Evolutionary conservation across 2,329 filamentous ascomycete genomes (phyloP).

Genomic region (Ascosphaera apis): DNA sequence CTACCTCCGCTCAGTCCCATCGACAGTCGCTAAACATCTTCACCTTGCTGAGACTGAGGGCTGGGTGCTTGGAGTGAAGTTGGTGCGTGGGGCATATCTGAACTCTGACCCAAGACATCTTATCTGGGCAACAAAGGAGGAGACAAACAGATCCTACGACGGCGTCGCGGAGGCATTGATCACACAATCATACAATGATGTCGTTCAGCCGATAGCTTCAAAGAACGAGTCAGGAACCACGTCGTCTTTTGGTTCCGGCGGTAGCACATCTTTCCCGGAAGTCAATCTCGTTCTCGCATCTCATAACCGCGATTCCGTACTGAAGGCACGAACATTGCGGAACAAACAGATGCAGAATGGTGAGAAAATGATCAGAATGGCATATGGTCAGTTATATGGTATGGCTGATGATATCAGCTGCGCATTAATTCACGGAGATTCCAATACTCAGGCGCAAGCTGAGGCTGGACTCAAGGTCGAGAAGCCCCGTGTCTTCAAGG

Average conservation of each 20-base stretch:
- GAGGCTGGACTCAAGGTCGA: constrained; percentile 12
- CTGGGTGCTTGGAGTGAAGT: constrained; percentile 48
- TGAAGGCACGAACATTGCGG: constrained; percentile 25
- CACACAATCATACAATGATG: constrained; percentile 31
- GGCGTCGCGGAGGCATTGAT: constrained; percentile 44
- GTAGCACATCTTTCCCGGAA: constrained; percentile 24
- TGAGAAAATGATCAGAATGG: constrained; percentile 22
- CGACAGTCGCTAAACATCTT: constrained; percentile 37
- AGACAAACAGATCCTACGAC: constrained; percentile 51
- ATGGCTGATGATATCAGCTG: constrained; percentile 37
- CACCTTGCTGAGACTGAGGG: constrained; percentile 31
- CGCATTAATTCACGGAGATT: constrained; percentile 21
- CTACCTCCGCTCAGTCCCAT: constrained; percentile 41
- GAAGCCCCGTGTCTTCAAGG: constrained; percentile 28
- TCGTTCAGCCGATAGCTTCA: constrained; percentile 14
- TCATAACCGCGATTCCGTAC: constrained; percentile 54
- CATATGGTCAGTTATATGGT: constrained; percentile 33
- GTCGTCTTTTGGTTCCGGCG: neutral
- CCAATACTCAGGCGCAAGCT: constrained; percentile 15
- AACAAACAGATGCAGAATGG: constrained; percentile 19
- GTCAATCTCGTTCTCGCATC: constrained; percentile 51
- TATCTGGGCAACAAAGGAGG: constrained; percentile 45
- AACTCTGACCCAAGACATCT: constrained; percentile 43
- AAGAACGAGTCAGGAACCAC: constrained; percentile 4
- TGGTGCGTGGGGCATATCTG: constrained; percentile 53